A percentile compares a stretch with the other conserved stretches of the same genome.
Evolutionary conservation across 345 rosid species (phyloP).

Genomic region (Syzygium aromaticum): DNA sequence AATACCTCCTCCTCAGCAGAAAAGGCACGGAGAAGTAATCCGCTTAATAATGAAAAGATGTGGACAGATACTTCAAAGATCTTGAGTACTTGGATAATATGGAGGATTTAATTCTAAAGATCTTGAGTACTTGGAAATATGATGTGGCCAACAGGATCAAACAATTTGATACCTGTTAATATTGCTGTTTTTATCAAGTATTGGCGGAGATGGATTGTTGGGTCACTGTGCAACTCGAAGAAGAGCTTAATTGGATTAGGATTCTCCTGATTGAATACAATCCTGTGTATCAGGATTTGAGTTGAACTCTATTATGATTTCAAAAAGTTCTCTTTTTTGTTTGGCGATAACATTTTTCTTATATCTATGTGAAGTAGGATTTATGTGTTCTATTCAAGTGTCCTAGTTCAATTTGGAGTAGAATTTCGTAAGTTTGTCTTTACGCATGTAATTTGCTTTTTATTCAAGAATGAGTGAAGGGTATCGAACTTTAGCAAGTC

Average conservation of each 20-base stretch:
- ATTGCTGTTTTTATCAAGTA: not conserved
- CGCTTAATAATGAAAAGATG: not conserved
- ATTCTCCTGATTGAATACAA: not conserved
- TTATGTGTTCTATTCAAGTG: not conserved
- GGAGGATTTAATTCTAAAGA: not conserved
- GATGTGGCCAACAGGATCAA: not conserved
- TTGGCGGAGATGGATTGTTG: not conserved
- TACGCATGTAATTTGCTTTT: not conserved
- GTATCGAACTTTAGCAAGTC: not conserved
- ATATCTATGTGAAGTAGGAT: not conserved
- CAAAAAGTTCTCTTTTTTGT: not conserved
- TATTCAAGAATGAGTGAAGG: not conserved
- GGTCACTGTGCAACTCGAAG: not conserved
- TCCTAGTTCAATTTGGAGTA: not conserved
- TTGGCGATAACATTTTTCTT: not conserved
- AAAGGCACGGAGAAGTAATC: not conserved
- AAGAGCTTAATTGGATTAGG: not conserved
- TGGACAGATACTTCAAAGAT: not conserved
- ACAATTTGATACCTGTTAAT: not conserved
- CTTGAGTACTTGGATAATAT: not conserved
- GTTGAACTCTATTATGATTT: not conserved
- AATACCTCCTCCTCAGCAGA: not conserved
- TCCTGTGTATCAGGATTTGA: not conserved
- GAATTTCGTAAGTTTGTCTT: not conserved
- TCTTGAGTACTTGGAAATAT: not conserved